These are phyloP conservation scores for Diutina siamensis DNA, from an alignment of 1,139 yeast genomes.

Conservation along the genomic window DNA sequence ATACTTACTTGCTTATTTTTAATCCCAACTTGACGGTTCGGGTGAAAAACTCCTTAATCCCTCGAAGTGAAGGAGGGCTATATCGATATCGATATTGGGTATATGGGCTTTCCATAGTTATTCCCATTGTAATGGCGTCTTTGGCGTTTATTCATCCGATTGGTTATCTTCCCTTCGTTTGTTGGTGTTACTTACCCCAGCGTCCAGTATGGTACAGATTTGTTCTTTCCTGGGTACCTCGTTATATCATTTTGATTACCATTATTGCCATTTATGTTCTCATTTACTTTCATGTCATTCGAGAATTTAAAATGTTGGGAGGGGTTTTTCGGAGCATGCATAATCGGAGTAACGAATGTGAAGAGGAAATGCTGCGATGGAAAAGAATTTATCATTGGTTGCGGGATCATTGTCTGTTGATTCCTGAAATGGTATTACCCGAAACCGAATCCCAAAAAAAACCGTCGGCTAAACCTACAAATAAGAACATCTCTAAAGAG, in stretches of 20 bases:
- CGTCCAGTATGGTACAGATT: slow-evolving; percentile 65
- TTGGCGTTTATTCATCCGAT: slow-evolving; percentile 47
- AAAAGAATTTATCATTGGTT: background rate
- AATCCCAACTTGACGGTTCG: slow-evolving; percentile 39
- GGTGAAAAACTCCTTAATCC: slow-evolving; percentile 22
- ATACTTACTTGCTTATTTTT: slow-evolving; percentile 67
- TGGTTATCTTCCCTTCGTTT: slow-evolving; percentile 53
- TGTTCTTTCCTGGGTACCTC: slow-evolving; percentile 73
- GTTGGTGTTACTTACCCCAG: slow-evolving; percentile 77
- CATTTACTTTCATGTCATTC: slow-evolving; percentile 63
- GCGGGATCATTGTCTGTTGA: slow-evolving; percentile 7
- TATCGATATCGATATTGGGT: slow-evolving; percentile 48
- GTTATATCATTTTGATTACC: slow-evolving; percentile 53
- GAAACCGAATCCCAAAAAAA: too few species aligned
- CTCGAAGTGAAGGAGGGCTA: slow-evolving; percentile 59
- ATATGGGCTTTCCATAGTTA: slow-evolving; percentile 44
- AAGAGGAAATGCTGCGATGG: background rate
- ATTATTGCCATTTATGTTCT: slow-evolving; percentile 58
- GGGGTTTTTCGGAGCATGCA: slow-evolving; percentile 30
- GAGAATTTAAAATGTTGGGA: slow-evolving; percentile 44
- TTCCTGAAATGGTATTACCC: slow-evolving; percentile 24
- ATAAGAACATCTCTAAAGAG: slow-evolving; percentile 3
- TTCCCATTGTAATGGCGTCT: slow-evolving; percentile 63
- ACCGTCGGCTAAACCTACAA: background rate
- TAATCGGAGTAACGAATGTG: slow-evolving; percentile 8